Evolutionary conservation across 2,329 filamentous ascomycete species (phyloP).

Genomic region (Dactylella cylindrospora): DNA sequence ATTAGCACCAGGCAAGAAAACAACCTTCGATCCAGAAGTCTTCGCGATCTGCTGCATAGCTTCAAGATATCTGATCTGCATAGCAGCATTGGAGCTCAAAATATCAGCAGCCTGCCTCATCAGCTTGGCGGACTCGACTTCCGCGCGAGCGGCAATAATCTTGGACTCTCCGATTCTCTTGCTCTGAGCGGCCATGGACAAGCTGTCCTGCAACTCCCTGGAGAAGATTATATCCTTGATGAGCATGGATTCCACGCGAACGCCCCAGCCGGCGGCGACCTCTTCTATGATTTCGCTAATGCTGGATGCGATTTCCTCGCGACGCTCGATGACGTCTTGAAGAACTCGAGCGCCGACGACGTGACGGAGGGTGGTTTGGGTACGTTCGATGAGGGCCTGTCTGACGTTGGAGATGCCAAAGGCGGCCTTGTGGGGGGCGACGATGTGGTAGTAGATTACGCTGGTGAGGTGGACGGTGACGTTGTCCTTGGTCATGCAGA

Average conservation of each 20-base stretch:
- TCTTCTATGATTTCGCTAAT: conserved; percentile 98
- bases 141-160: conserved; percentile 93
- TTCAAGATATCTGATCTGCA: conserved; percentile 98
- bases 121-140: conserved; percentile 93
- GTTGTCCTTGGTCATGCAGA: conserved; percentile 99
- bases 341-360: conserved; percentile 93
- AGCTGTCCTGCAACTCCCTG: conserved; percentile 88
- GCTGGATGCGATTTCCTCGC: conserved; percentile 91
- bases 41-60: conserved; percentile 99
- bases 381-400: conserved; percentile 95
- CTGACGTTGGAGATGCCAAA: conserved; percentile 94
- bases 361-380: conserved; percentile 94
- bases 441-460: conserved; percentile 99
- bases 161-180: conserved; percentile 99
- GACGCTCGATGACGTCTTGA: conserved; percentile 96
- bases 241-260: conserved; percentile 95
- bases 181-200: conserved; percentile 97
- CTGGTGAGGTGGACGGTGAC: conserved; percentile 90
- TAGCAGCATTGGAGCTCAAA: conserved; percentile 83
- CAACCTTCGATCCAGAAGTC: conserved; percentile 81
- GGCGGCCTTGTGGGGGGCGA: conserved; percentile 90
- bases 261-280: conserved; percentile 89
- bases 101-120: conserved; percentile 94
- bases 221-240: conserved; percentile 99
- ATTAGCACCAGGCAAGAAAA: conserved; percentile 71